phyloP scores from a whole-genome alignment of 345 rosid species.

The Clarkia xantiana region DNA sequence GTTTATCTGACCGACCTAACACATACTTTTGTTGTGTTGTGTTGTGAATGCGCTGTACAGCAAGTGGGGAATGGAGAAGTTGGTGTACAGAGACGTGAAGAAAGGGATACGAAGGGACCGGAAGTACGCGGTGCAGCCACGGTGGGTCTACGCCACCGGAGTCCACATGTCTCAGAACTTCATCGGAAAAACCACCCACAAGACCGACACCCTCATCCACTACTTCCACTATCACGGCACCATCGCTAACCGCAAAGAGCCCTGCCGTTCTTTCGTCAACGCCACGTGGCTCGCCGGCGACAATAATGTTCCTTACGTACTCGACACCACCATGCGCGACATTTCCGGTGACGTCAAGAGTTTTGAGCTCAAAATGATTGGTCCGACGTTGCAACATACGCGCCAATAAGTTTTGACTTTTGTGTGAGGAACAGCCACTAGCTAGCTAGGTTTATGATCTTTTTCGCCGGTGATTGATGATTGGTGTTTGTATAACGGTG shows the following conservation, averaged over 20 bases:
- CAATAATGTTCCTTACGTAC: slow-evolving; percentile 36
- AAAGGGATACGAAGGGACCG: slow-evolving; percentile 65
- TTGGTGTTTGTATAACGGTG: too few relatives aligned
- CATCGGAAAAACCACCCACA: slow-evolving; percentile 49
- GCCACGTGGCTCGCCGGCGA: slow-evolving; percentile 28
- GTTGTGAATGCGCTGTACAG: too few relatives aligned
- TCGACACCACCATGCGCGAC: slow-evolving; percentile 57
- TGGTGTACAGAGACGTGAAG: slow-evolving; percentile 62
- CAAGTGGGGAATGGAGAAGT: slow-evolving; percentile 92
- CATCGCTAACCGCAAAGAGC: slow-evolving; percentile 55
- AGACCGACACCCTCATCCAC: slow-evolving; percentile 35
- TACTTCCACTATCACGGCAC: slow-evolving; percentile 92
- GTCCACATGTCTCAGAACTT: slow-evolving; percentile 89
- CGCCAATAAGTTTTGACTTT: slow-evolving; percentile 44
- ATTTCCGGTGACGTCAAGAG: slow-evolving; percentile 37
- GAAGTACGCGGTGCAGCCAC: slow-evolving; percentile 73
- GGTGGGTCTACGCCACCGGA: slow-evolving; percentile 55
- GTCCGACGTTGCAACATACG: slow-evolving; percentile 40
- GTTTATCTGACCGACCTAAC: too few relatives aligned
- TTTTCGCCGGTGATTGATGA: too few relatives aligned
- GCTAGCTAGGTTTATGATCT: too few relatives aligned
- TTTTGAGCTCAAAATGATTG: slow-evolving; percentile 62
- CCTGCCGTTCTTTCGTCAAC: slow-evolving; percentile 46
- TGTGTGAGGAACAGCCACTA: too few relatives aligned
- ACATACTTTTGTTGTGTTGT: too few relatives aligned